phyloP scores from a whole-genome alignment of 2,329 filamentous ascomycete species.

The Cercospora sesami region DNA sequence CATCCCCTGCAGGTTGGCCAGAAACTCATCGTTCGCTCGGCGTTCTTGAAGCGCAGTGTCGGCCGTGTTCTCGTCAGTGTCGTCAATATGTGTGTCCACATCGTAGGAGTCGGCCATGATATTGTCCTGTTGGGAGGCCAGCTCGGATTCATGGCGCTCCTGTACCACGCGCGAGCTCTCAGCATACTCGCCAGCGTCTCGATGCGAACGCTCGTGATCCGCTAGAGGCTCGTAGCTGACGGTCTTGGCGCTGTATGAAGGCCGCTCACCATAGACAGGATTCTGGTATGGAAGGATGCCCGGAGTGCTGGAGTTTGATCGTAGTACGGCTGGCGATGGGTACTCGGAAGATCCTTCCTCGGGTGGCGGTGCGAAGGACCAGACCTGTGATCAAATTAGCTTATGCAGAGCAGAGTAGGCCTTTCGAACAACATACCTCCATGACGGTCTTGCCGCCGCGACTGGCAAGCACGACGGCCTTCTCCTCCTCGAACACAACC shows the following conservation, averaged over 20 bases:
- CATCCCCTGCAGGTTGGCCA: constrained; percentile 13
- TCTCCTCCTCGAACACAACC: constrained; percentile 97
- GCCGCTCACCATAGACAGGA: constrained; percentile 33
- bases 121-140: constrained; percentile 7
- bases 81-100: background rate
- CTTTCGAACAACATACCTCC: constrained; percentile 64
- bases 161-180: constrained; percentile 11
- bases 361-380: constrained; percentile 88
- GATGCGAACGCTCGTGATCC: background rate
- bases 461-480: constrained; percentile 92
- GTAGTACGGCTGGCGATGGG: constrained; percentile 17
- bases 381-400: constrained; percentile 62
- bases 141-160: background rate
- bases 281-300: constrained; percentile 34
- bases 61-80: background rate
- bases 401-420: background rate
- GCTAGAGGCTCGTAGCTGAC: constrained; percentile 7
- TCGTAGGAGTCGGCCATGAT: constrained; percentile 13
- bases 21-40: constrained; percentile 10
- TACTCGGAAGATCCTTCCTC: constrained; percentile 39
- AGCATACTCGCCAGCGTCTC: constrained; percentile 12
- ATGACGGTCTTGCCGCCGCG: constrained; percentile 85
- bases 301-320: constrained; percentile 21
- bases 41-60: constrained; percentile 6
- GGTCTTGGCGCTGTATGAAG: constrained; percentile 22